Evolutionary conservation across 169 alveolate species (phyloP).

Genomic region (Cytauxzoon felis): DNA sequence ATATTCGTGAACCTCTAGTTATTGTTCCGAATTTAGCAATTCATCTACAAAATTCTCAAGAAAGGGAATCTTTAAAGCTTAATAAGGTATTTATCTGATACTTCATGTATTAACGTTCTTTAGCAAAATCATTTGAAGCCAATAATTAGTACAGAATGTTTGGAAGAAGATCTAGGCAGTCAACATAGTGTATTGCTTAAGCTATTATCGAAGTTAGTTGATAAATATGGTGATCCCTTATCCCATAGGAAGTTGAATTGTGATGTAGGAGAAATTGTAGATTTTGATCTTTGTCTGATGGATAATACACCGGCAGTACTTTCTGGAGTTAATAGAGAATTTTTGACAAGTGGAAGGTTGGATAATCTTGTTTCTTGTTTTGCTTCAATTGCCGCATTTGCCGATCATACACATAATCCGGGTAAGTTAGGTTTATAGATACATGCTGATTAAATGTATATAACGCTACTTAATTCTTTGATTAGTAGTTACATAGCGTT

Average conservation of each 20-base stretch:
- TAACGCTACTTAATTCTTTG: too few species aligned
- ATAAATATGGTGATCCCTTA: neutral
- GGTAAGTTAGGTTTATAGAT: conserved; percentile 16
- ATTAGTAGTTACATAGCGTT: neutral
- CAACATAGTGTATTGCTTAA: conserved; percentile 16
- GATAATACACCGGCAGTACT: conserved; percentile 85
- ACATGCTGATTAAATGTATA: too few species aligned
- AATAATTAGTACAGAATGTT: conserved; percentile 65
- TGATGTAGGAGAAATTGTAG: conserved; percentile 65
- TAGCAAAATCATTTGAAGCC: conserved; percentile 88
- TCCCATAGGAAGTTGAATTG: conserved; percentile 59
- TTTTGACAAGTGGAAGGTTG: conserved; percentile 88
- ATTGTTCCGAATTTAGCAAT: conserved; percentile 92
- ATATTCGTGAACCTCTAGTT: conserved; percentile 84
- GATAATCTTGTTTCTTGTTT: conserved; percentile 84
- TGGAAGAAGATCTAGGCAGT: conserved; percentile 15
- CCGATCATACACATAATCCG: conserved; percentile 45
- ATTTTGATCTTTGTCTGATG: conserved; percentile 87
- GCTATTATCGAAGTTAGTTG: conserved; percentile 43
- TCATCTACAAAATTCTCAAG: conserved; percentile 85
- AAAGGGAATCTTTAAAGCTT: conserved; percentile 64
- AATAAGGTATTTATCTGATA: conserved; percentile 24
- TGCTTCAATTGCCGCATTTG: conserved; percentile 57
- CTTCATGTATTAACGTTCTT: conserved; percentile 25
- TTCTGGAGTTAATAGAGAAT: conserved; percentile 93